phyloP scores from a whole-genome alignment of 108 stramenopile genomes.

The Pseudonitzschia multiseries region DNA sequence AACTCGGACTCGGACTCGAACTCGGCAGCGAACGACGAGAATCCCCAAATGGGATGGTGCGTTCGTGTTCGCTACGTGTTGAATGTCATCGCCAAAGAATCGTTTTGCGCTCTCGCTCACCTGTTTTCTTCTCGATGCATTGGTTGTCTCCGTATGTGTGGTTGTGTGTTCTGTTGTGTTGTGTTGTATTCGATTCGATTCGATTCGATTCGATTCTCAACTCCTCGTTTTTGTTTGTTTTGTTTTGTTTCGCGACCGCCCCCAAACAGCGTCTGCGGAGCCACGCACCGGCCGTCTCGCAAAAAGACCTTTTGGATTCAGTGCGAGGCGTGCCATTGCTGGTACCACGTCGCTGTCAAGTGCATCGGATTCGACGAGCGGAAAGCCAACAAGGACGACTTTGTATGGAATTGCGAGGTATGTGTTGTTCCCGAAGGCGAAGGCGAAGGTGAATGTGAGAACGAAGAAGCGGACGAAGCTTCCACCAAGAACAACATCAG shows the following conservation, averaged over 20 bases:
- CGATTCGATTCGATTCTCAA: too few species aligned
- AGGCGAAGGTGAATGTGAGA: background rate
- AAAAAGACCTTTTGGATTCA: conserved; percentile 61
- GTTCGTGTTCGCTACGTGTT: background rate
- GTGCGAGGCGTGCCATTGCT: conserved; percentile 55
- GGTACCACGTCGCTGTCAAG: conserved; percentile 51
- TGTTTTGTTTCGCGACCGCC: too few species aligned
- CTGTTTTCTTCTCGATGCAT: too few species aligned
- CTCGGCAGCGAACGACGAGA: background rate
- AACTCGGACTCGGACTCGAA: background rate
- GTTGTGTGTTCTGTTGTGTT: too few species aligned
- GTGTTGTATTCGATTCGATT: too few species aligned
- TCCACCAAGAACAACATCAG: background rate
- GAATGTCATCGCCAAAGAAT: background rate
- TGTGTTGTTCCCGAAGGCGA: background rate
- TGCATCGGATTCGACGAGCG: conserved; percentile 54
- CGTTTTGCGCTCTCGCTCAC: background rate
- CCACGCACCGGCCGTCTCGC: background rate
- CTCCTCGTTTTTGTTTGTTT: too few species aligned
- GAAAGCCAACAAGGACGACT: conserved; percentile 25
- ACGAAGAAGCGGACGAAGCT: background rate
- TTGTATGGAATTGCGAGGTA: conserved; percentile 14
- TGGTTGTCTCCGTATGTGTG: too few species aligned
- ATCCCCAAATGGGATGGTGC: background rate
- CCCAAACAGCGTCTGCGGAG: background rate